Base-by-base conservation (phyloP, 768 basidiomycete genomes). In the Podaxis sp. region DNA sequence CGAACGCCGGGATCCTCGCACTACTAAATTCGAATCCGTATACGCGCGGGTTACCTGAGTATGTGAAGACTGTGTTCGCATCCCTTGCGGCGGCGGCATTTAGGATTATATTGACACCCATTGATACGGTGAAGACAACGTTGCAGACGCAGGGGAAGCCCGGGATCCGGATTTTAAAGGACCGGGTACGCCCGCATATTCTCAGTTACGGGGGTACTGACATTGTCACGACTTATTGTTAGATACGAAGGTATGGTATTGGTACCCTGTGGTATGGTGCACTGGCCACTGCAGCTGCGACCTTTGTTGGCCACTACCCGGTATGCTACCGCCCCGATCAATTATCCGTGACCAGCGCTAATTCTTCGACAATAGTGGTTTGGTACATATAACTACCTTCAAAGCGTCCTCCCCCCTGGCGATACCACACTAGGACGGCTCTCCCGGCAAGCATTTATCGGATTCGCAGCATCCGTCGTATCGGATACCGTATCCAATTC, bases 121-220 rank as follows among this genome's bases (percentile, higher is more conserved):
- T 98, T 55, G 96, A 98, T 74, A 96, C 96, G 0, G 69, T 97
- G 65, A 97, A 98, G 82, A 98, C 96, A 3, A 98, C 94, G 1
- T 77, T 98, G 75, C 96, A 98, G 75, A 91, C 96, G 0, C 89
- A 96, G 69, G 96, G 96, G 12, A 84, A 80, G 65, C 72, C 76
- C 1, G 96, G 92, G 0, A 76, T 89, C 59, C 69, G 72, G 36
- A 83, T 98, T 54, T 77, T 98, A 40, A 82, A 77, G 61, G 77
- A 81, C 2, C 80, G 96, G 66, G 86, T 93, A 65, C 55, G 80
- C 71, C 29, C 22, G 13, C 46, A 27, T 51, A 17, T 19, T 22
- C 40, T 6, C 37, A 13, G 22, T 49, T 47, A 15, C 46, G 7
- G 43, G 19, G n/a, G 13, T 24, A 33, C 52, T 55, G 25, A 50